These are phyloP conservation scores for Pistacia vera DNA, from an alignment of 345 rosid genomes.

Conservation along the genomic window DNA sequence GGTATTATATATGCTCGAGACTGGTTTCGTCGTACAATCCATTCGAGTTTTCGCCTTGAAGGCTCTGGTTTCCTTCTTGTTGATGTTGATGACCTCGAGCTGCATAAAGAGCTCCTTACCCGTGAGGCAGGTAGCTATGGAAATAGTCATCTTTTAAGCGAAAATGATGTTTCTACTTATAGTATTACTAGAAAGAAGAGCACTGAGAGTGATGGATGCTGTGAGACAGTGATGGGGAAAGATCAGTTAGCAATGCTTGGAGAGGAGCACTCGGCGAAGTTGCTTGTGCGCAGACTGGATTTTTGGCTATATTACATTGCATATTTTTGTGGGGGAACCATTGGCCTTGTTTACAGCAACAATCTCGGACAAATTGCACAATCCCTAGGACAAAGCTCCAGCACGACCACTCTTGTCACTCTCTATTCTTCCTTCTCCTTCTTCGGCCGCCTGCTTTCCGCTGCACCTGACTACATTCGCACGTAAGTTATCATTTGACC, in stretches of 20 bases:
- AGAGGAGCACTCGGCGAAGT: slow-evolving; percentile 59
- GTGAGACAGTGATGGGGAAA: slow-evolving; percentile 48
- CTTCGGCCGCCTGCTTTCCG: slow-evolving; percentile 94
- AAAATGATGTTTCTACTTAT: slow-evolving; percentile 19
- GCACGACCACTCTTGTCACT: slow-evolving; percentile 70
- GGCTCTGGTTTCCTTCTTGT: slow-evolving; percentile 79
- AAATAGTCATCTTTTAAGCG: slow-evolving; percentile 31
- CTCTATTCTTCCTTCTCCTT: slow-evolving; percentile 92
- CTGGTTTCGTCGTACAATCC: slow-evolving; percentile 67
- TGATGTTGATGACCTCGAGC: slow-evolving; percentile 83
- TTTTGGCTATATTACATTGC: slow-evolving; percentile 88
- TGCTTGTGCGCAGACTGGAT: slow-evolving; percentile 71
- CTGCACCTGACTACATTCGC: slow-evolving; percentile 85
- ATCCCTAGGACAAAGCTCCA: slow-evolving; percentile 65
- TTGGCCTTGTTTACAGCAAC: slow-evolving; percentile 95
- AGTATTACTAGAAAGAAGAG: slow-evolving; percentile 29
- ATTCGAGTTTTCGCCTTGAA: slow-evolving; percentile 59
- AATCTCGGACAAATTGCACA: slow-evolving; percentile 95
- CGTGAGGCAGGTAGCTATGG: slow-evolving; percentile 46
- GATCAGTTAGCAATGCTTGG: slow-evolving; percentile 70
- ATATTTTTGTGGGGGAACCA: slow-evolving; percentile 92
- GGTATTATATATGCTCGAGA: slow-evolving; percentile 74
- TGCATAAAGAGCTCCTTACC: slow-evolving; percentile 64
- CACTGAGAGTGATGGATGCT: slow-evolving; percentile 39
- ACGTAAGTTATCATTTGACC: slow-evolving; percentile 45